phyloP scores from a whole-genome alignment of 352 stramenopile genomes.

The Globisporangium paroecandrum region DNA sequence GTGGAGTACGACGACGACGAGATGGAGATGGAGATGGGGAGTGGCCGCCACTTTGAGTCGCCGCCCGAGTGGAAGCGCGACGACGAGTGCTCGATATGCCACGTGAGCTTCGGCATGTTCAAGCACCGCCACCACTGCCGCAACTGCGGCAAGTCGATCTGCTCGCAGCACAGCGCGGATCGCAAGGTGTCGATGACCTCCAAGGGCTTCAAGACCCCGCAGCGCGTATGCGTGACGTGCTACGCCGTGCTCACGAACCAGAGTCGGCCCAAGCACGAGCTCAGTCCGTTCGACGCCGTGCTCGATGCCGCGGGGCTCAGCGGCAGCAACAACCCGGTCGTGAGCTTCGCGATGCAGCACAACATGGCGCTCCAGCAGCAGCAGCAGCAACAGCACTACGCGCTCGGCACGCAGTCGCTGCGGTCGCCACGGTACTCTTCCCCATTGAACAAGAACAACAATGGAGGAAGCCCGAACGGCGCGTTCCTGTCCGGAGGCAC shows the following conservation, averaged over 20 bases:
- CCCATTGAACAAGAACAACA: background rate
- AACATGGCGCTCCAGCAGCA: slow-evolving; percentile 15
- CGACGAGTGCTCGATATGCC: slow-evolving; percentile 76
- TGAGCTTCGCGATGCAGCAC: slow-evolving; percentile 27
- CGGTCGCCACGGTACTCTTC: slow-evolving; percentile 12
- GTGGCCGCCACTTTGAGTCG: slow-evolving; percentile 32
- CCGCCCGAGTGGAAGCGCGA: slow-evolving; percentile 74
- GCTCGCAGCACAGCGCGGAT: slow-evolving; percentile 75
- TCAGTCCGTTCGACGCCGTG: slow-evolving; percentile 22
- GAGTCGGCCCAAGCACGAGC: slow-evolving; percentile 26
- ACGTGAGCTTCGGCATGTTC: slow-evolving; percentile 75
- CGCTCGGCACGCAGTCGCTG: slow-evolving; percentile 10
- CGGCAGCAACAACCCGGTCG: slow-evolving; percentile 26
- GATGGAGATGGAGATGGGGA: background rate
- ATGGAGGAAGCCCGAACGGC: slow-evolving; percentile 10
- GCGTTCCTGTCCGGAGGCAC: slow-evolving; percentile 12
- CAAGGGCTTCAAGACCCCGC: slow-evolving; percentile 73
- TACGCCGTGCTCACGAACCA: slow-evolving; percentile 64
- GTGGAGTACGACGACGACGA: slow-evolving; percentile 9
- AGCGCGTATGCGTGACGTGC: slow-evolving; percentile 77
- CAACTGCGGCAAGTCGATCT: slow-evolving; percentile 83
- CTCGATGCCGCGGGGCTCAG: slow-evolving; percentile 22
- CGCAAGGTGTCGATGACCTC: slow-evolving; percentile 70
- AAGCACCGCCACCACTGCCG: slow-evolving; percentile 85
- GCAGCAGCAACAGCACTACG: slow-evolving; percentile 24